Conservation (phyloP, 495 filamentous ascomycete genomes). For the Tetracladium setigerum region DNA sequence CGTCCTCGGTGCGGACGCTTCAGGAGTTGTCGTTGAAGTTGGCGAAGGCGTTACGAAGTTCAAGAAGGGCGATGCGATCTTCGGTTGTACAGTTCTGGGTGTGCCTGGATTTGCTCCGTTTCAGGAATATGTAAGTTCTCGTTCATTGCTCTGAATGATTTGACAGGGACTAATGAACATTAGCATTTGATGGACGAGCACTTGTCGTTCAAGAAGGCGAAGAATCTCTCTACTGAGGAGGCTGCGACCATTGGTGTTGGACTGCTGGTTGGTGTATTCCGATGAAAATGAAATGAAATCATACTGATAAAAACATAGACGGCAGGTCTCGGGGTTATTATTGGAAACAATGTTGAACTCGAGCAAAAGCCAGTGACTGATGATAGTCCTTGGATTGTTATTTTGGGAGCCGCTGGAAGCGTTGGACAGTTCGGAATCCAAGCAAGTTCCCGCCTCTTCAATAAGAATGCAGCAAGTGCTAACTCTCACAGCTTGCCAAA, state of each 20-base stretch:
- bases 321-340: conserved; percentile 18
- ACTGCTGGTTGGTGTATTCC: conserved; percentile 19
- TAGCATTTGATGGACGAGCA: conserved; percentile 35
- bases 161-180: neutral
- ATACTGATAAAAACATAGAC: conserved; percentile 14
- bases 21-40: conserved; percentile 23
- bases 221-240: conserved; percentile 25
- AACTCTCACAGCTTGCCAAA: conserved; percentile 23
- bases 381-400: conserved; percentile 35
- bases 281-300: neutral
- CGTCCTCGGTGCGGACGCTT: conserved; percentile 26
- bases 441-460: conserved; percentile 5
- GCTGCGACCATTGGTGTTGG: conserved; percentile 34
- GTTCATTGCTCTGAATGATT: neutral
- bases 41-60: conserved; percentile 22
- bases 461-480: neutral
- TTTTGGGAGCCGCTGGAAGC: conserved; percentile 34
- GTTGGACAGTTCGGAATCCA: conserved; percentile 36
- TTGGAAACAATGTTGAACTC: conserved; percentile 23
- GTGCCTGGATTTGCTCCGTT: conserved; percentile 30
- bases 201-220: conserved; percentile 26
- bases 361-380: conserved; percentile 12
- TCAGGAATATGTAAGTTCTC: conserved; percentile 31
- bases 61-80: conserved; percentile 29
- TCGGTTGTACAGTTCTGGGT: conserved; percentile 35